Base-by-base conservation (phyloP, 208 protist species). In the Trypanosoma avium region DNA sequence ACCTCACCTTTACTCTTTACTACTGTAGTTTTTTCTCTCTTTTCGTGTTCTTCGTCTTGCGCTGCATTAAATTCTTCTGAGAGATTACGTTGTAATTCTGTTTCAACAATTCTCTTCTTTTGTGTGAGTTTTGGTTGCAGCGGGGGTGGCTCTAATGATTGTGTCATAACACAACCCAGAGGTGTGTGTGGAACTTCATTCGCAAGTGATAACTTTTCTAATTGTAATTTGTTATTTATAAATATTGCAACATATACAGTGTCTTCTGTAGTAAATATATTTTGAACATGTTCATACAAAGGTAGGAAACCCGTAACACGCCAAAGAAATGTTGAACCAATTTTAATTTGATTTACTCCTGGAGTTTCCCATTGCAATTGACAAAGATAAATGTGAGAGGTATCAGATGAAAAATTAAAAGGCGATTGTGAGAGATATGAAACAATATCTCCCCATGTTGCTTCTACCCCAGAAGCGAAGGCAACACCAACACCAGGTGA, bases 381-480 rank as follows among this genome's bases (percentile, higher is more conserved):
- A 57, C 67, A 72, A 10, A 72, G 30, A 7, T 15, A 24, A 12
- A 33, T 38, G 5, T 30, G 27, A 1, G 36, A 33, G 0, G 22
- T 7, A 15, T 45, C 50, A 35, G 9, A 9, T 17, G 43, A 13
- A 36, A 10, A 2, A 9, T 22, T 12, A 1, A 33, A 19, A 17
- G 13, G 13, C 24, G 47, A 46, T 22, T 43, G 54, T 12, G 21
- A 38, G n/a, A 63, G 5, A 24, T 66, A 60, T 5, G 42, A 42
- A 38, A 66, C 9, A 1, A 72, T 40, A 49, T 72, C 67, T 21
- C 30, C 48, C 67, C 67, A 72, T 17, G 57, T 72, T 52, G 58
- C 67, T 50, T 66, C 67, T 8, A 29, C 33, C 17, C 27, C 36
- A 12, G 57, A 45, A 9, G 67, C 67, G 36, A 72, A 72, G 42